Evolutionary conservation across 78 protist species (phyloP), one percentile per base, ranked within the genome.

Genomic region (Mastigamoeba balamuthi): DNA sequence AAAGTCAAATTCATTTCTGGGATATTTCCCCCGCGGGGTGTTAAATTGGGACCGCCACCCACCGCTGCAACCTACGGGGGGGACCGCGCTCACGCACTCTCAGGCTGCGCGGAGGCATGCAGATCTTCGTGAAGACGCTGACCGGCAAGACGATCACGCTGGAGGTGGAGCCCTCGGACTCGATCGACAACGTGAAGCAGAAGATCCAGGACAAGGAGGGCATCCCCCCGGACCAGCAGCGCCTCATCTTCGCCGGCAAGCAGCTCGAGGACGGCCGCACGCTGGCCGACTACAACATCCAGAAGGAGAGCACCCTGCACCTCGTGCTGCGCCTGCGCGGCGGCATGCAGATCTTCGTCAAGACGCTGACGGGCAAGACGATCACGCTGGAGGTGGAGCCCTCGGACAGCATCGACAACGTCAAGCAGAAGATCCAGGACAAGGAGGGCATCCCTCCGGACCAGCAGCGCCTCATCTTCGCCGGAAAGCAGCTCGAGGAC

Each of bases 81-180:
- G n/a, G n/a, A n/a, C n/a, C n/a, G n/a, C n/a, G n/a, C n/a, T n/a
- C n/a, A n/a, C n/a, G n/a, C n/a, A n/a, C n/a, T n/a, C n/a, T n/a
- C n/a, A 53, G 85, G 52, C 65, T 82, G 29, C 42, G 82, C 35
- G 85, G 92, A 70, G 92, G 92, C 76, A 90, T 89, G 94, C 95
- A 92, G 79, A 94, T 94, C 73, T 97, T 97, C 83, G 99, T 97
- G 41, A 97, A 95, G 92, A 97, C 98, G 33, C 84, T 95, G 3
- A 93, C 98, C 66, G 98, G 99, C 74, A 98, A 96, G 90, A 98
- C 99, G 58, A 95, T 95, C 87, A 92, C 99, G 7, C 88, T 97
- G n/a, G 98, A 95, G 75, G 98, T 95, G 41, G 97, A 95, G 85
- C 58, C 95, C 29, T 71, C 91, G 30, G 97, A 96, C 81, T 91